Evolutionary conservation across 2,329 filamentous ascomycete genomes (phyloP).

Genomic region (Huntiella bhutanensis): DNA sequence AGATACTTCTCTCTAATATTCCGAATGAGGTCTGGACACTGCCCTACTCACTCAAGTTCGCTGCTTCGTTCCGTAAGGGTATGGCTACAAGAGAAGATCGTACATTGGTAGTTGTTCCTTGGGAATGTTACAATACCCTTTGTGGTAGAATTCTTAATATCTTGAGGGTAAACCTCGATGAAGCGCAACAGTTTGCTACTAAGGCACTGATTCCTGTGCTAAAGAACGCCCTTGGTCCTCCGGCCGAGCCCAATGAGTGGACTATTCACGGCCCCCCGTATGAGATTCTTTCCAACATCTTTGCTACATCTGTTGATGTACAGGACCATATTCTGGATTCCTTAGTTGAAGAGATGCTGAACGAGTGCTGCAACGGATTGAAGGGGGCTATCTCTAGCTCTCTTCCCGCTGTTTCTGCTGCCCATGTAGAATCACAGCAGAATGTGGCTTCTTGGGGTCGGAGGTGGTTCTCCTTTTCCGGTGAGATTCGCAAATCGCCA

Average conservation of each 20-base stretch:
- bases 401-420: conserved; percentile 63
- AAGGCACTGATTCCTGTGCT: conserved; percentile 35
- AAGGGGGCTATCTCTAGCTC: conserved; percentile 45
- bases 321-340: conserved; percentile 11
- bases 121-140: conserved; percentile 54
- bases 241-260: conserved; percentile 21
- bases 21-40: conserved; percentile 24
- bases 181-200: conserved; percentile 27
- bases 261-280: conserved; percentile 12
- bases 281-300: conserved; percentile 7
- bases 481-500: neutral
- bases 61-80: conserved; percentile 51
- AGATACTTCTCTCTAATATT: conserved; percentile 42
- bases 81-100: conserved; percentile 59
- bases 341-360: conserved; percentile 20
- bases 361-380: conserved; percentile 32
- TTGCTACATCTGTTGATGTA: neutral
- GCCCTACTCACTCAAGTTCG: conserved; percentile 38
- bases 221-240: conserved; percentile 32
- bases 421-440: conserved; percentile 54
- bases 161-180: conserved; percentile 22
- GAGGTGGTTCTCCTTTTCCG: conserved; percentile 38
- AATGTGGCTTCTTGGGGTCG: conserved; percentile 44
- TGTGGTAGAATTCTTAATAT: conserved; percentile 32
- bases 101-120: conserved; percentile 49